phyloP scores from a whole-genome alignment of 768 basidiomycete genomes.

The Hericium coralloides region DNA sequence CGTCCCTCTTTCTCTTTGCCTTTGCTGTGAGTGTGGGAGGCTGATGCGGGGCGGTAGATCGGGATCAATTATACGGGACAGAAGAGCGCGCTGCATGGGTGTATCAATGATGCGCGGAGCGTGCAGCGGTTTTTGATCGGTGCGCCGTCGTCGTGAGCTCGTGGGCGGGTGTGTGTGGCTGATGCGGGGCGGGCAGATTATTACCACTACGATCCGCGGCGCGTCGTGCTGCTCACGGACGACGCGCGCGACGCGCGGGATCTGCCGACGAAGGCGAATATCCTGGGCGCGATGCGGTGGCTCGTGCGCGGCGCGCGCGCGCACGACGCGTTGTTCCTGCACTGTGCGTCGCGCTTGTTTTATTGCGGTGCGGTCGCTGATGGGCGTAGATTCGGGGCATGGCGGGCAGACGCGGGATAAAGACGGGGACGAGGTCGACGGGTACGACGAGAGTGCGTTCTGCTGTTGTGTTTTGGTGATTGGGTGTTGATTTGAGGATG shows the following conservation, averaged over 20 bases:
- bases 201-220: conserved; percentile 32
- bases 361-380: neutral
- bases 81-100: conserved; percentile 29
- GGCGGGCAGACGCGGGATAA: conserved; percentile 37
- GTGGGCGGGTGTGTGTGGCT: neutral
- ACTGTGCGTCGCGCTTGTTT: conserved; percentile 16
- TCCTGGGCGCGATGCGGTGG: conserved; percentile 42
- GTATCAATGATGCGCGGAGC: conserved; percentile 42
- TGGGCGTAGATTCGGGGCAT: conserved; percentile 31
- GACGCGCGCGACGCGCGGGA: conserved; percentile 26
- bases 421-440: conserved; percentile 32
- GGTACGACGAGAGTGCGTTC: conserved; percentile 23
- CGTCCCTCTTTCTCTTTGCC: neutral
- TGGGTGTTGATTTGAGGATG: too few species aligned
- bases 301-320: conserved; percentile 36
- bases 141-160: neutral
- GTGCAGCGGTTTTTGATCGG: conserved; percentile 31
- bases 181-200: conserved; percentile 17
- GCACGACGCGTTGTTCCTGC: conserved; percentile 37
- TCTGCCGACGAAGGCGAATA: conserved; percentile 38
- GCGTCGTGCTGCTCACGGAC: conserved; percentile 43
- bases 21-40: too few species aligned
- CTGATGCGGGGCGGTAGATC: conserved; percentile 25
- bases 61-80: conserved; percentile 38
- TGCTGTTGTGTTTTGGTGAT: too few species aligned